Evolutionary conservation across 805 yeast species (phyloP), one percentile per base, ranked within the genome.

Genomic region (Suhomyces sp.): DNA sequence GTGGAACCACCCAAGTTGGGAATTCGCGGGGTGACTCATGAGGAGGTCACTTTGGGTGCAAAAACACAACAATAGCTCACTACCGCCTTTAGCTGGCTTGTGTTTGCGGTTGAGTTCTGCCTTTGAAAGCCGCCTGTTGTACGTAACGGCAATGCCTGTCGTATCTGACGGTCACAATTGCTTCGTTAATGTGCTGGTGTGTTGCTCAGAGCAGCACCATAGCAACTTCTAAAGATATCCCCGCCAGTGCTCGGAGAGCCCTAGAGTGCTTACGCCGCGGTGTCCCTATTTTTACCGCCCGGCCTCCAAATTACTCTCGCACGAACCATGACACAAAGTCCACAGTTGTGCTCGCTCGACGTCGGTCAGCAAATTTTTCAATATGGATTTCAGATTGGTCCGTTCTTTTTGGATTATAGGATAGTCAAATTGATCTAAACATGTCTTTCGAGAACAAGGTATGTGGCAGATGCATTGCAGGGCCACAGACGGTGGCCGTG

Each of bases 391-490:
- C 15, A 24, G 45, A 12, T 10, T 35, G 13, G 27, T 4, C 31
- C 41, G 31, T 45, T 52, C 45, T 44, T 49, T 46, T 46, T 38
- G 48, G 44, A 48, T 22, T 44, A 47, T 8, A 35, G 35, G 27
- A 49, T 24, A 29, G 15, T 5, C 23, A 12, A 17, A 31, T 27
- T 23, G 49, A 29, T 49, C 44, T 41, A 29, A 66, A 57, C 48
- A 75, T 75, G 80, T 75, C 80, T 61, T 75, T 75, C 64, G 77
- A 73, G 65, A 75, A 75, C 72, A 75, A 75, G 71, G 80, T 75
- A 74, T 65, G 80, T 73, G 49, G 35, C 31, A 17, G 24, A 38
- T 19, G 24, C 22, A 38, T 17, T 38, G n/a, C 42, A 17, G 17
- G 4, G 2, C 36, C 33, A 29, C n/a, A 4, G 6, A 29, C 5